Base-by-base conservation (phyloP, 306 rosid species). In the Vachellia collinsii region DNA sequence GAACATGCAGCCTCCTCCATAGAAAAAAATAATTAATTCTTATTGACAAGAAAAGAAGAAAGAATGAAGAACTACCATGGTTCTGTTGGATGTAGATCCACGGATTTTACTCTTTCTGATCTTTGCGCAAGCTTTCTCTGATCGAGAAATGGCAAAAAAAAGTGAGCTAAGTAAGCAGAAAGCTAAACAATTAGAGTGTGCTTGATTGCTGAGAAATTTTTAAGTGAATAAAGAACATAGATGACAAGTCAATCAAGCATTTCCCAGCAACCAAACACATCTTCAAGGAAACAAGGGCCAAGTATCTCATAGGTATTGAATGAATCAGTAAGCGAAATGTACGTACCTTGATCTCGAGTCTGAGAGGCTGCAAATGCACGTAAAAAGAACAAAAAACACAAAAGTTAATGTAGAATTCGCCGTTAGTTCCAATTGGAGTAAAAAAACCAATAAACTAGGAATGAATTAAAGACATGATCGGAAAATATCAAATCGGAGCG, bases 31-130 rank as follows among this genome's bases (percentile, higher is more conserved):
- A 29, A 44, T 8, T 29, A 11, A 44, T 43, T 11, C 5, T 25
- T n/a, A 42, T 20, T 22, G 20, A 23, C 38, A 20, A 70, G 54
- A 25, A 69, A 69, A 12, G 19, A 70, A 70, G 56, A 43, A 44
- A 44, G 69, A 67, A 46, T 5, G 53, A 78, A 76, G 70, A 74
- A 82, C 84, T 96, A 96, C 99, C 99, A 96, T 93, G 99, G 99
- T 66, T 96, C 99, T 48, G 97, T 93, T 48, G 99, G 99, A 89
- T 96, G 99, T 42, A 96, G 93, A 93, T 96, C 99, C 88, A 93
- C 99, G 69, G 97, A 96, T 81, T 96, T 96, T 71, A 96, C 99
- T 86, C 92, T 87, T 82, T 92, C 93, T 72, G 93, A 90, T 77
- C 87, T 86, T 69, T 87, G 94, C 37, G 91, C 86, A 84, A 87